Base-by-base conservation (phyloP, 2,329 filamentous ascomycete genomes). In the Fusarium fujikuroi region DNA sequence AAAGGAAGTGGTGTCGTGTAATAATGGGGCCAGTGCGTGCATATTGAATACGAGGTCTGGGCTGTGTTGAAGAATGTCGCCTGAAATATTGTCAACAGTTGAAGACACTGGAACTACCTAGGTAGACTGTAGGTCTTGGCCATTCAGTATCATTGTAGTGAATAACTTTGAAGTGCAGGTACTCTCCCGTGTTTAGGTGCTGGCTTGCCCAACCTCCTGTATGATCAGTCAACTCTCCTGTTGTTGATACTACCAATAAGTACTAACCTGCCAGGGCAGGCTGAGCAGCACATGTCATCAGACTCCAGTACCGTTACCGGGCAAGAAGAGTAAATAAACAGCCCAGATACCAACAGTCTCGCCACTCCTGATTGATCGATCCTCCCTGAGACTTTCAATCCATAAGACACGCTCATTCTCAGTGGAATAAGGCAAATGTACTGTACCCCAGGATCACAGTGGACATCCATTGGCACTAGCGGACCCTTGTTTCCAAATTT, bases 401-500 rank as follows among this genome's bases (percentile, higher is more conserved):
- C 39, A 39, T 15, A 34, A 44, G 39, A 44, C n/a, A 50, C n/a
- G 14, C 28, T 37, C 42, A 59, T 30, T 14, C 28, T 37, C 30
- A 28, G 19, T 50, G 56, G 23, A 50, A 44, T 44, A 28, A 10
- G 23, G 42, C 21, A 53, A n/a, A 47, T 30, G 44, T n/a, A n/a
- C 19, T 40, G 50, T 60, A 56, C 66, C 60, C 67, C 60, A 50
- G 60, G 54, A 57, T 61, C 66, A 39, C 49, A 54, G 50, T 53
- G 67, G 62, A 43, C 39, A 36, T 37, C 16, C 40, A 34, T 23
- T 69, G 46, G 43, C 57, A 37, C 42, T 69, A 50, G 46, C 66
- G 36, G 40, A 49, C 50, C 65, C 65, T 70, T 52, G 66, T 60
- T 69, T 66, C 67, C 67, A 70, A 70, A 70, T 42, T 70, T 70